These are phyloP conservation scores for Ceratobasidium sp. DNA, from an alignment of 1,284 basidiomycete genomes.

Conservation along the genomic window DNA sequence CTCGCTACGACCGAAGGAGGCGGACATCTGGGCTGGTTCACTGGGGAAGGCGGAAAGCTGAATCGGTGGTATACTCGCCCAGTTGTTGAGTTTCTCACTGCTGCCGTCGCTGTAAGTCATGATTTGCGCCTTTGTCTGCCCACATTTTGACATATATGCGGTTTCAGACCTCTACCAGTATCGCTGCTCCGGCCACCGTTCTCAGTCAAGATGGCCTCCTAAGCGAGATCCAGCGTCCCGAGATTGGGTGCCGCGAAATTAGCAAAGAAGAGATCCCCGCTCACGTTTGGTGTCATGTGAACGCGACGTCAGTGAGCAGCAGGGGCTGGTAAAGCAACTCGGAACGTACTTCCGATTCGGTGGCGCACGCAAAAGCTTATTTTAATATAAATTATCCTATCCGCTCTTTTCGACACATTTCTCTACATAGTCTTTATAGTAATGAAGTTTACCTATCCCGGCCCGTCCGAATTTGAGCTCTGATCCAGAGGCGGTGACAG, in stretches of 20 bases:
- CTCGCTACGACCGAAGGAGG: constrained; percentile 61
- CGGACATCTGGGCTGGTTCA: constrained; percentile 67
- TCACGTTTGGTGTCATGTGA: constrained; percentile 32
- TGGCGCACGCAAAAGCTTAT: constrained; percentile 15
- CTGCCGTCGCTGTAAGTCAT: constrained; percentile 10
- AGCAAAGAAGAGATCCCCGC: constrained; percentile 27
- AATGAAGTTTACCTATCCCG: constrained; percentile 29
- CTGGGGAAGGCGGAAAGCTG: constrained; percentile 48
- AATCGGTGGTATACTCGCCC: constrained; percentile 42
- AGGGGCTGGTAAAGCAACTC: constrained; percentile 23
- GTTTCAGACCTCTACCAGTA: background rate
- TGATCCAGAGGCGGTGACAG: constrained; percentile 21
- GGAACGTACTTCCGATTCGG: constrained; percentile 9
- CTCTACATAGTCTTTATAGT: constrained; percentile 40
- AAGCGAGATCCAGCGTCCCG: constrained; percentile 8
- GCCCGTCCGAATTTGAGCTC: too few species aligned
- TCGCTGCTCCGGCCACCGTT: background rate
- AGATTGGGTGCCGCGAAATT: constrained; percentile 29
- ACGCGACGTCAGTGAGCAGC: constrained; percentile 33
- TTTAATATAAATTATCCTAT: constrained; percentile 23
- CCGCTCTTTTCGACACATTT: constrained; percentile 37
- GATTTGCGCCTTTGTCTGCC: background rate
- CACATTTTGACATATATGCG: constrained; percentile 13
- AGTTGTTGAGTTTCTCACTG: constrained; percentile 29
- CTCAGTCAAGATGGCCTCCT: constrained; percentile 12